Evolutionary conservation across 2,329 filamentous ascomycete species (phyloP), one percentile per base, ranked within the genome.

Genomic region (Fusarium sp.): DNA sequence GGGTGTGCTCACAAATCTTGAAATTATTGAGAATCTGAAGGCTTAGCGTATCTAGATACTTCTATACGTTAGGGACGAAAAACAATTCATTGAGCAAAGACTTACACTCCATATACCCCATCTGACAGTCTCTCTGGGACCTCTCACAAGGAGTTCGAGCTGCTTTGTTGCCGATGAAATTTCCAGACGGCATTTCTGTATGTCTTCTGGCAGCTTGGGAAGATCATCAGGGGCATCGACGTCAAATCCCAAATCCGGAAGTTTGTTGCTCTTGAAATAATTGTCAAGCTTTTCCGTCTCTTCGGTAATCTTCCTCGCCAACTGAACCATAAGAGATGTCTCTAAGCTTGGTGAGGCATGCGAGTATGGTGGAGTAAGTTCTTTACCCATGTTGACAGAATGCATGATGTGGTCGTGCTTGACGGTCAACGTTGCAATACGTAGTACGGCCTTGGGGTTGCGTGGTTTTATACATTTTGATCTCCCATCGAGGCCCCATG

Each of bases 91-190:
- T 38, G n/a, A 24, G 13, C 22, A 15, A 41, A 40, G 29, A 78
- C 84, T 76, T 72, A 86, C 85, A 73, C 81, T 83, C 85, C 84
- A 87, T 56, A 84, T 79, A 54, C 82, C 81, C 84, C 84, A 88
- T 76, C 86, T 79, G 10, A 88, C 71, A n/a, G 77, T 79, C 70
- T 88, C 85, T 38, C 81, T 79, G 0, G 86, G 85, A 0, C 86
- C 86, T 24, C 83, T 80, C 18, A 84, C 82, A 53, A 88, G 76
- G 48, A 80, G 76, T 4, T 79, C 80, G 16, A 88, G 78, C 67
- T 87, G 84, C 58, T 79, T 82, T 4, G 84, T 84, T 11, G 85
- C 85, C 62, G 79, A 79, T 9, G 87, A 80, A 53, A 88, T 80
- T 58, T 84, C 82, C 57, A 82, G 80, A 32, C 86, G 81, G 60